These are phyloP conservation scores for Mycocentrospora acerina DNA, from an alignment of 2,329 filamentous ascomycete species.

Conservation along the genomic window DNA sequence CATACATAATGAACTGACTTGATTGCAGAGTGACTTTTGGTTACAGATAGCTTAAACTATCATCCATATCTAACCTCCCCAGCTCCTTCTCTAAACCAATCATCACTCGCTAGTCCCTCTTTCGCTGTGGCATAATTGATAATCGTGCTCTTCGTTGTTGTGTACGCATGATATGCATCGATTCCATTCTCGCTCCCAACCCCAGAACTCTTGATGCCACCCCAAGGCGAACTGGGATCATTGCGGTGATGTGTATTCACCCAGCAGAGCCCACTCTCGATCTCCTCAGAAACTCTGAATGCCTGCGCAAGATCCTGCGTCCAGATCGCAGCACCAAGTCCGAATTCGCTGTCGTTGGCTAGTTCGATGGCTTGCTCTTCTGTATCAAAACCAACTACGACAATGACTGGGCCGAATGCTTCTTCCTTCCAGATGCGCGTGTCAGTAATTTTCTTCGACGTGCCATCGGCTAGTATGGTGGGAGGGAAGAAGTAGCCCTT, in stretches of 20 bases:
- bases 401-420: conserved; percentile 56
- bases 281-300: conserved; percentile 49
- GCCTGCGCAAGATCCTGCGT: conserved; percentile 53
- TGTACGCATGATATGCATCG: conserved; percentile 51
- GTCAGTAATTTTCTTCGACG: conserved; percentile 33
- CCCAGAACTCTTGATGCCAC: conserved; percentile 62
- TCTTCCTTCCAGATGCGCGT: conserved; percentile 49
- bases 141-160: conserved; percentile 63
- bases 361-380: conserved; percentile 51
- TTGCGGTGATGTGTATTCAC: conserved; percentile 66
- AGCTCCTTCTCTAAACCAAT: conserved; percentile 66
- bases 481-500: conserved; percentile 55
- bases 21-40: background rate
- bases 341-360: conserved; percentile 55
- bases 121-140: conserved; percentile 66
- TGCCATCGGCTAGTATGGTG: conserved; percentile 43
- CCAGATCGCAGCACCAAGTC: conserved; percentile 54
- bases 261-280: conserved; percentile 53
- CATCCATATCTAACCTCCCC: conserved; percentile 61
- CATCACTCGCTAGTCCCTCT: conserved; percentile 56
- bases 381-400: conserved; percentile 49
- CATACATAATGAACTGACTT: no score
- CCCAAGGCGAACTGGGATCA: conserved; percentile 71
- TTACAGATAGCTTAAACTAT: background rate
- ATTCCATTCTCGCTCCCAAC: conserved; percentile 73